Percentiles rank a stretch among this genome's conserved stretches.
Conservation (phyloP, 192 early-diverging fungal species). For the Allomyces macrogynus region DNA sequence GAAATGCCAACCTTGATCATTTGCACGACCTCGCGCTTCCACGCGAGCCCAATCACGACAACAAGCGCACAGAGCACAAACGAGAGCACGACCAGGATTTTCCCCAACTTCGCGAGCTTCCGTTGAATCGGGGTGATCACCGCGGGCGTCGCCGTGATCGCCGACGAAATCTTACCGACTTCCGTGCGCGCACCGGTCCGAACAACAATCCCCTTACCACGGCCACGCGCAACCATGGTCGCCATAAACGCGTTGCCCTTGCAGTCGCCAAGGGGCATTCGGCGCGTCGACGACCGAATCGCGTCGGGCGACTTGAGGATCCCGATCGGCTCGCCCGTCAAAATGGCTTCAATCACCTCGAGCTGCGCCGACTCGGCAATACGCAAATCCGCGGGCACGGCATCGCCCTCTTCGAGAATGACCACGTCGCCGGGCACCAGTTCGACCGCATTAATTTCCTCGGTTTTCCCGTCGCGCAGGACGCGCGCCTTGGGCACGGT, state of each 20-base stretch:
- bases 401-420: conserved; percentile 82
- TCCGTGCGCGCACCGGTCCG: conserved; percentile 71
- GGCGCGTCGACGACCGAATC: conserved; percentile 32
- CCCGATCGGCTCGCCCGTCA: conserved; percentile 79
- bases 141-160: conserved; percentile 39
- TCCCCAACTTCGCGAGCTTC: conserved; percentile 56
- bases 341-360: conserved; percentile 74
- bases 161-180: conserved; percentile 82
- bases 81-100: conserved; percentile 63
- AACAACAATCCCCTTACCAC: conserved; percentile 81
- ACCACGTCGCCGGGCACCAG: conserved; percentile 82
- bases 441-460: conserved; percentile 49
- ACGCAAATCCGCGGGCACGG: conserved; percentile 78
- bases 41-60: conserved; percentile 62
- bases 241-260: conserved; percentile 95
- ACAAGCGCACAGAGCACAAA: conserved; percentile 44
- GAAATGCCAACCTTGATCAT: conserved; percentile 71
- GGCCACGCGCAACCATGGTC: conserved; percentile 71
- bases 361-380: conserved; percentile 67
- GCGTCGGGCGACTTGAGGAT: conserved; percentile 47
- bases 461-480: conserved; percentile 56
- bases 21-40: conserved; percentile 37
- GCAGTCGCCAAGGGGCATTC: conserved; percentile 70
- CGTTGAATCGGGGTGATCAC: conserved; percentile 24
- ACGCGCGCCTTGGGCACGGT: conserved; percentile 71